phyloP scores from a whole-genome alignment of 306 rosid species.

The Hylodesmum podocarpum region DNA sequence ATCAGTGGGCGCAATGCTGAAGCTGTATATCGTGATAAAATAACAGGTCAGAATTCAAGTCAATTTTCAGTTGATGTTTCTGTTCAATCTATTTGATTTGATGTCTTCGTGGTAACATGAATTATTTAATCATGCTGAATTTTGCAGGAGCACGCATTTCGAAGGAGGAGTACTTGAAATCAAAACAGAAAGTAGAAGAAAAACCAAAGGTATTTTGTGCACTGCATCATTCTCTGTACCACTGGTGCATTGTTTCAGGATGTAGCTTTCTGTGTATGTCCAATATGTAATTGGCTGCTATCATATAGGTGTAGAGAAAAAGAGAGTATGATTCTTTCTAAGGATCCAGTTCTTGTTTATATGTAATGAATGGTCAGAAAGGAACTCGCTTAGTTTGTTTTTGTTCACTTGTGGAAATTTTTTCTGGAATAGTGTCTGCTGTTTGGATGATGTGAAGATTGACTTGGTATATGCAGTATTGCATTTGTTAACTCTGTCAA shows the following conservation, averaged over 20 bases:
- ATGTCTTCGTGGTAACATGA: slow-evolving; percentile 5
- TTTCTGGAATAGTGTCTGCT: slow-evolving; percentile 2
- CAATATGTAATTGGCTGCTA: slow-evolving; percentile 2
- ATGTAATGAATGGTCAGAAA: slow-evolving; percentile 3
- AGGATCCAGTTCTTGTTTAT: slow-evolving; percentile 6
- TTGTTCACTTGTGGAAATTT: background rate
- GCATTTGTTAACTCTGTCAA: background rate
- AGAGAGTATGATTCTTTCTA: background rate
- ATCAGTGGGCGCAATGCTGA: slow-evolving; percentile 72
- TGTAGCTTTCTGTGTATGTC: slow-evolving; percentile 9
- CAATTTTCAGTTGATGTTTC: slow-evolving; percentile 13
- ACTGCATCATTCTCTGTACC: background rate
- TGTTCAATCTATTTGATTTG: slow-evolving; percentile 22
- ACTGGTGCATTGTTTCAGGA: background rate
- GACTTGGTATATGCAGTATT: background rate
- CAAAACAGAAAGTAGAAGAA: slow-evolving; percentile 66
- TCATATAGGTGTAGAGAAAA: slow-evolving; percentile 4
- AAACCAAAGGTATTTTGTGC: slow-evolving; percentile 75
- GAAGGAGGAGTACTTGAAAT: slow-evolving; percentile 70
- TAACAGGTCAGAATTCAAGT: slow-evolving; percentile 55
- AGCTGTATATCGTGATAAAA: slow-evolving; percentile 74
- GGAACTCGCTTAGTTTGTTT: background rate
- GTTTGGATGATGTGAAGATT: slow-evolving; percentile 15
- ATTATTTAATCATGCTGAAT: slow-evolving; percentile 17
- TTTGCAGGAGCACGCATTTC: slow-evolving; percentile 47